Evolutionary conservation across 2,329 filamentous ascomycete genomes (phyloP).

Genomic region (Ascochyta pisi): DNA sequence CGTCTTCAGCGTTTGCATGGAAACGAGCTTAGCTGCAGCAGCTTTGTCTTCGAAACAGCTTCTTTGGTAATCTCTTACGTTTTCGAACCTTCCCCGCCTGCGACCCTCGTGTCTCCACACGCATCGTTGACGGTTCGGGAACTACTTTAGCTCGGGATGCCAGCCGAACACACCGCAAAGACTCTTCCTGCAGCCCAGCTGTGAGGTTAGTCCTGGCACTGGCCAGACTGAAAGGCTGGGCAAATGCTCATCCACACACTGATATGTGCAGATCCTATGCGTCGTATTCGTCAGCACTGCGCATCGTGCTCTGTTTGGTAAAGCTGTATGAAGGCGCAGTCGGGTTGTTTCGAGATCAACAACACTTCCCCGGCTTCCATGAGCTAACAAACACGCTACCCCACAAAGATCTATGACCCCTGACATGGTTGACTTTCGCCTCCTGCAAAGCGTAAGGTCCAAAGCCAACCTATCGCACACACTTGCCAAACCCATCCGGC

Average conservation of each 20-base stretch:
- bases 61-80: conserved; percentile 47
- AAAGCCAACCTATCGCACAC: conserved; percentile 17
- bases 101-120: conserved; percentile 32
- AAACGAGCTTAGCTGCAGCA: conserved; percentile 25
- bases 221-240: background rate
- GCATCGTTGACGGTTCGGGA: conserved; percentile 34
- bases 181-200: conserved; percentile 10
- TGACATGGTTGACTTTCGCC: conserved; percentile 13
- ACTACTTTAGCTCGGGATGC: conserved; percentile 39
- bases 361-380: conserved; percentile 30
- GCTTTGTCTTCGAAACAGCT: conserved; percentile 27
- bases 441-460: conserved; percentile 21
- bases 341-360: conserved; percentile 7
- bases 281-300: background rate
- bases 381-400: conserved; percentile 44
- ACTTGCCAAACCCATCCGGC: conserved; percentile 25
- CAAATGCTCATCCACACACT: background rate
- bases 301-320: background rate
- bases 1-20: conserved; percentile 28
- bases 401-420: conserved; percentile 41
- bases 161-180: conserved; percentile 33
- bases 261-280: conserved; percentile 1
- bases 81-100: conserved; percentile 47
- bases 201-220: background rate
- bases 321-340: background rate